Evolutionary conservation across 164 flowering plant species (phyloP).

Genomic region (Protea cynaroides): DNA sequence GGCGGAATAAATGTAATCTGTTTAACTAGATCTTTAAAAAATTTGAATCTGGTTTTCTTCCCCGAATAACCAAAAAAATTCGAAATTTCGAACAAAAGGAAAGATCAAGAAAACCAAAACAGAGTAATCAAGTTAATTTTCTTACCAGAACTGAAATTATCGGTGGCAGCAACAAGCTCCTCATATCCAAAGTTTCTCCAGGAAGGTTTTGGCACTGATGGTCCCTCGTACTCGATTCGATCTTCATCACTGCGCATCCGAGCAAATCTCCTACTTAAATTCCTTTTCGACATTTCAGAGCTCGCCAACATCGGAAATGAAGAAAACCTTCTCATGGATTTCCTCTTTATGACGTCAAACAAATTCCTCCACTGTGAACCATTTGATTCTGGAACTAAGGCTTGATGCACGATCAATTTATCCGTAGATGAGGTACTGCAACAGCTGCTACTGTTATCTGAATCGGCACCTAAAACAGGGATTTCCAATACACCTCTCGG

Average conservation of each 20-base stretch:
- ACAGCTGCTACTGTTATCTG: constrained; percentile 36
- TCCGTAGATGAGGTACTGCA: constrained; percentile 8
- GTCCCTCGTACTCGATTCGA: constrained; percentile 20
- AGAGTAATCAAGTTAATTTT: not conserved
- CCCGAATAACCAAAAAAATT: too few species aligned
- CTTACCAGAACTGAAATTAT: constrained; percentile 68
- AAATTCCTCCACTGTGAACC: constrained; percentile 50
- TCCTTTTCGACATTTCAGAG: constrained; percentile 40
- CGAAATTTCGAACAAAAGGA: not conserved
- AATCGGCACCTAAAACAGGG: constrained; percentile 31
- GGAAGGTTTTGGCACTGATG: constrained; percentile 14
- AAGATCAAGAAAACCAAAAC: not conserved
- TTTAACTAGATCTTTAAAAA: too few species aligned
- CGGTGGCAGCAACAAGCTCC: constrained; percentile 73
- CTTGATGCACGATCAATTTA: constrained; percentile 2
- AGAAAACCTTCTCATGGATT: constrained; percentile 47
- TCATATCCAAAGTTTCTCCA: constrained; percentile 59
- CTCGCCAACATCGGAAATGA: constrained; percentile 39
- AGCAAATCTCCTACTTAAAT: constrained; percentile 37
- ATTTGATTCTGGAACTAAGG: constrained; percentile 7
- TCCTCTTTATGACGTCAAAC: constrained; percentile 44
- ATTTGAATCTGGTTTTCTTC: too few species aligned
- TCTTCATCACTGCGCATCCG: constrained; percentile 36
- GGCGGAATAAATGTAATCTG: too few species aligned
- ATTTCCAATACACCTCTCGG: constrained; percentile 63